Conservation (phyloP, 2,329 filamentous ascomycete genomes). For the Mariannaea elegans region DNA sequence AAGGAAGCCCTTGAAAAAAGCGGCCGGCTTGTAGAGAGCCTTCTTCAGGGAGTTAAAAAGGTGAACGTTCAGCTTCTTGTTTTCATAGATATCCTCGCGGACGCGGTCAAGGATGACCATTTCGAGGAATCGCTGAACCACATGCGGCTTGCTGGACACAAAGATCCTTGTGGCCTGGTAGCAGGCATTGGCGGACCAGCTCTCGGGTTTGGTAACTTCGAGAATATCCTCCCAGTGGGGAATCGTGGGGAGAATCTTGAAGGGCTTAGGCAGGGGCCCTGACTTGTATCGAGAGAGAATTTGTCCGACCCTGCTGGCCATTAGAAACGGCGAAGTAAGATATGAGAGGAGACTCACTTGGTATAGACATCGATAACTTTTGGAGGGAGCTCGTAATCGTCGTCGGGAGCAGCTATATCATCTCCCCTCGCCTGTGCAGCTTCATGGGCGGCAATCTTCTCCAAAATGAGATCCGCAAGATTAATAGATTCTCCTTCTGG, state of each 20-base stretch:
- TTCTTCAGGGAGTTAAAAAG: constrained; percentile 94
- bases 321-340: constrained; percentile 19
- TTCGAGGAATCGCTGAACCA: constrained; percentile 86
- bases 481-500: constrained; percentile 71
- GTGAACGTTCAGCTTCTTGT: constrained; percentile 94
- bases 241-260: constrained; percentile 94
- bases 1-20: constrained; percentile 96
- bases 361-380: constrained; percentile 96
- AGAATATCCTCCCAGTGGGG: constrained; percentile 91
- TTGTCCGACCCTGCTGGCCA: constrained; percentile 72
- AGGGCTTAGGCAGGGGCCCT: constrained; percentile 95
- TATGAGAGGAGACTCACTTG: constrained; percentile 63
- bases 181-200: constrained; percentile 77
- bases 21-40: constrained; percentile 89
- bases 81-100: constrained; percentile 93
- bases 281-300: constrained; percentile 94
- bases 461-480: constrained; percentile 89
- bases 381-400: constrained; percentile 84
- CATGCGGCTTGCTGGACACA: constrained; percentile 80
- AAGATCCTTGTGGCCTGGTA: constrained; percentile 95
- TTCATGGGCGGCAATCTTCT: constrained; percentile 94
- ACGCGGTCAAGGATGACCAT: constrained; percentile 88
- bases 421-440: constrained; percentile 62
- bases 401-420: constrained; percentile 68
- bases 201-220: constrained; percentile 81